phyloP scores from a whole-genome alignment of 2,329 filamentous ascomycete species.

The Curvularia spicifera region DNA sequence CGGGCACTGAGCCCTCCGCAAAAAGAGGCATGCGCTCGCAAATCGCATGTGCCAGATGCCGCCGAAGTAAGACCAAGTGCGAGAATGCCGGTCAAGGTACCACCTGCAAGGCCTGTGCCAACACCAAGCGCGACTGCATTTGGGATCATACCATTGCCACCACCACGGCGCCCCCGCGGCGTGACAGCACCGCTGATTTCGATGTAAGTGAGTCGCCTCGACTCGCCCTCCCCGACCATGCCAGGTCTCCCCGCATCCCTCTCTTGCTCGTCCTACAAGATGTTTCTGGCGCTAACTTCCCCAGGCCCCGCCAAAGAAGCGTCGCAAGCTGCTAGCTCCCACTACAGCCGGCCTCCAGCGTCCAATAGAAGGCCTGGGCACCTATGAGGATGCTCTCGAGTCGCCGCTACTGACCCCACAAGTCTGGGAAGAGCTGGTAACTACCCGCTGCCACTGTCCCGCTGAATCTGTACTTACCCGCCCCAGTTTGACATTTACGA shows the following conservation, averaged over 20 bases:
- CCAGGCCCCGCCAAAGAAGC: conserved; percentile 29
- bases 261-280: neutral
- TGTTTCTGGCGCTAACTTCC: conserved; percentile 4
- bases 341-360: conserved; percentile 31
- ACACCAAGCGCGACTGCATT: conserved; percentile 72
- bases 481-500: conserved; percentile 69
- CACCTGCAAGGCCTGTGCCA: conserved; percentile 76
- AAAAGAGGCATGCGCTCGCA: conserved; percentile 70
- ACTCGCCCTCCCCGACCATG: neutral
- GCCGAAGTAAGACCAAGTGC: conserved; percentile 86
- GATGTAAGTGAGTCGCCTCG: conserved; percentile 28
- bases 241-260: neutral
- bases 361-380: conserved; percentile 53
- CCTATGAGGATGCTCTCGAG: conserved; percentile 65
- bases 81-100: conserved; percentile 76
- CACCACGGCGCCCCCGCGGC: conserved; percentile 48
- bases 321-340: conserved; percentile 50
- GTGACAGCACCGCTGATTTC: conserved; percentile 40
- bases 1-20: conserved; percentile 27
- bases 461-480: conserved; percentile 13
- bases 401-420: conserved; percentile 67
- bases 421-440: conserved; percentile 69
- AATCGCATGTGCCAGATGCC: conserved; percentile 77
- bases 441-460: conserved; percentile 8
- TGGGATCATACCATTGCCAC: conserved; percentile 64